Conservation (phyloP, 1,284 basidiomycete species). For the Rhodotorula sp. region DNA sequence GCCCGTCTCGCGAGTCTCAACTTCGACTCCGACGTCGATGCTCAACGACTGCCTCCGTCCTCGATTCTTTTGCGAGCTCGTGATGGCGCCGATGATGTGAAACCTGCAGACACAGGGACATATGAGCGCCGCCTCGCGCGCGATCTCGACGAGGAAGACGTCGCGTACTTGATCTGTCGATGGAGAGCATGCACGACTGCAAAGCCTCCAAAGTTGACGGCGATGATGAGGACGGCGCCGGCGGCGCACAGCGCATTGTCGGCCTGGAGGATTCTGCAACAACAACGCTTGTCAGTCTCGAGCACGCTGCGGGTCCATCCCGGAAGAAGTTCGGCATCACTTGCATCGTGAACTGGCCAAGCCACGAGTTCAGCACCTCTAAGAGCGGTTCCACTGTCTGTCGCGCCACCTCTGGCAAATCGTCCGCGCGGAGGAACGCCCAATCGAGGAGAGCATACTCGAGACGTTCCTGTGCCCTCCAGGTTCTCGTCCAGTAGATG, state of each 20-base stretch:
- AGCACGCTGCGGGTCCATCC: too few species aligned
- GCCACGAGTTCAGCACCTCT: not conserved
- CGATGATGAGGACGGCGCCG: constrained; percentile 6
- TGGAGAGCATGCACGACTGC: constrained; percentile 17
- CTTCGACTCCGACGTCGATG: not conserved
- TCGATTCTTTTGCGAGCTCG: not conserved
- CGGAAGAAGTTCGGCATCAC: not conserved
- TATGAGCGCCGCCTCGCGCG: too few species aligned
- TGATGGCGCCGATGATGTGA: not conserved
- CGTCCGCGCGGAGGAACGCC: not conserved
- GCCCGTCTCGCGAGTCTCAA: too few species aligned
- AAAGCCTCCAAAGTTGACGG: constrained; percentile 20
- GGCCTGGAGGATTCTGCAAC: constrained; percentile 3
- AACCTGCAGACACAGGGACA: not conserved
- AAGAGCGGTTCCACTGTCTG: not conserved
- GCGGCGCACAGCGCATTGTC: constrained; percentile 2
- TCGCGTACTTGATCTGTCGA: constrained; percentile 20
- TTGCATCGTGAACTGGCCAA: constrained; percentile 9
- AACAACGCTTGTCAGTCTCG: not conserved
- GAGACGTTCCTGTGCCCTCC: not conserved
- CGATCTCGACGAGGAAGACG: too few species aligned
- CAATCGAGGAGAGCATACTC: not conserved
- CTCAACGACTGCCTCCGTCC: not conserved
- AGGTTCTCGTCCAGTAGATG: not conserved
- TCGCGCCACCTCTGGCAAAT: not conserved